Evolutionary conservation across 108 stramenopile genomes (phyloP).

Genomic region (Craspedostauros australis): DNA sequence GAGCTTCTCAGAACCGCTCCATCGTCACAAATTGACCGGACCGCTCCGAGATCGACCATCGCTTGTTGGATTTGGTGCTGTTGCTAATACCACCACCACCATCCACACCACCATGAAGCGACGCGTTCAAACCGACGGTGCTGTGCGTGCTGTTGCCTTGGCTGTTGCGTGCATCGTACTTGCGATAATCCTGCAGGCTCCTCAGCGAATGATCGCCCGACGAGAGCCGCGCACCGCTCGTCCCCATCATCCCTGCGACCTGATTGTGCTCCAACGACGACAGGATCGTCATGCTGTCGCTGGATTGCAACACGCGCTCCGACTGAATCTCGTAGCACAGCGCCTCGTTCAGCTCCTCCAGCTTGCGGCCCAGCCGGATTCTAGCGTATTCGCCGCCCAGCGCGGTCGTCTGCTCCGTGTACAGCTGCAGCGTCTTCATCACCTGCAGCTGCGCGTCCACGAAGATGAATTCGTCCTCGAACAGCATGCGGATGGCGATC

Average conservation of each 20-base stretch:
- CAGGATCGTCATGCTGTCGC: background rate
- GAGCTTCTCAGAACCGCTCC: constrained; percentile 27
- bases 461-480: constrained; percentile 29
- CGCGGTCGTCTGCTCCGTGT: constrained; percentile 5
- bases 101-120: background rate
- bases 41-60: constrained; percentile 6
- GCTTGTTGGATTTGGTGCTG: too few species aligned
- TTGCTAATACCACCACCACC: too few species aligned
- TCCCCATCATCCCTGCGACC: background rate
- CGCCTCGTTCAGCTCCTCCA: constrained; percentile 1
- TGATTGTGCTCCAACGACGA: background rate
- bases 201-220: background rate
- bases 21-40: constrained; percentile 18
- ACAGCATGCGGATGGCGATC: constrained; percentile 25
- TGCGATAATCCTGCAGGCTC: background rate
- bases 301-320: background rate
- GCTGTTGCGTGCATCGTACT: background rate
- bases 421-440: constrained; percentile 7
- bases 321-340: too few species aligned
- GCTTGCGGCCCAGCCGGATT: background rate
- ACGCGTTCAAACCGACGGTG: background rate
- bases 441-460: constrained; percentile 9
- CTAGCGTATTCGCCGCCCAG: background rate
- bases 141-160: background rate
- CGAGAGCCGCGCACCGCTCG: background rate